Conservation (phyloP, 1,284 basidiomycete genomes). For the Cutaneotrichosporon cavernicola region DNA sequence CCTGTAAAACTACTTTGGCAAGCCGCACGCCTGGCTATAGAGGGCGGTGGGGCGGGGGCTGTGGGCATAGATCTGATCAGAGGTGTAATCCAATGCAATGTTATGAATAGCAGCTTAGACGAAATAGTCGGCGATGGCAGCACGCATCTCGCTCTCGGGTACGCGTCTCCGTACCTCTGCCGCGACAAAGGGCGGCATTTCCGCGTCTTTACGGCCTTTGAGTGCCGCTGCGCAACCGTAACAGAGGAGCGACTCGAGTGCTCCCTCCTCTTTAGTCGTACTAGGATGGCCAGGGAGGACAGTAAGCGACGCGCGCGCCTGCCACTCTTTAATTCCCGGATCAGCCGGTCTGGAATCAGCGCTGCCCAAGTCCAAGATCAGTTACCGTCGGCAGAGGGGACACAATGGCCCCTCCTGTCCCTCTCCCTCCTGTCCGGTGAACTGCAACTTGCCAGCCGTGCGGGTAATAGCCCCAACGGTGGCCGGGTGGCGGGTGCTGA, state of each 20-base stretch:
- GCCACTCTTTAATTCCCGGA: slow-evolving; percentile 68
- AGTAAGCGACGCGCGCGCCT: slow-evolving; percentile 67
- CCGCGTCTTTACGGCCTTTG: slow-evolving; percentile 3
- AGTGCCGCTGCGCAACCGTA: slow-evolving; percentile 72
- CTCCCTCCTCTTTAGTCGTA: background rate
- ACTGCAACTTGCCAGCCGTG: slow-evolving; percentile 76
- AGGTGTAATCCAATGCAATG: slow-evolving; percentile 4
- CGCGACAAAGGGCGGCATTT: slow-evolving; percentile 1
- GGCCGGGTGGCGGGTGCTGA: slow-evolving; percentile 80
- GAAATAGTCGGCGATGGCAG: slow-evolving; percentile 39
- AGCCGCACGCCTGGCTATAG: slow-evolving; percentile 4
- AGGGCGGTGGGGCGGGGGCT: background rate
- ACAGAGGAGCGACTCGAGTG: slow-evolving; percentile 61
- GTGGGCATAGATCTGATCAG: background rate
- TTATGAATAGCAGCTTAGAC: background rate
- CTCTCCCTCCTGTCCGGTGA: slow-evolving; percentile 59
- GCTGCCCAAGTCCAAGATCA: too few species aligned
- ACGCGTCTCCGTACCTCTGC: slow-evolving; percentile 14
- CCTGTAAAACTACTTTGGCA: slow-evolving; percentile 4
- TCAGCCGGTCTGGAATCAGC: slow-evolving; percentile 64
- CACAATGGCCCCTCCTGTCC: slow-evolving; percentile 58
- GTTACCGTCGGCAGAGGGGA: slow-evolving; percentile 70
- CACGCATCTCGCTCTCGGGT: slow-evolving; percentile 37
- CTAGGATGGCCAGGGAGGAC: slow-evolving; percentile 53
- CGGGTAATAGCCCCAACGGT: slow-evolving; percentile 83